phyloP scores from a whole-genome alignment of 768 basidiomycete species.

The Russula lepida region DNA sequence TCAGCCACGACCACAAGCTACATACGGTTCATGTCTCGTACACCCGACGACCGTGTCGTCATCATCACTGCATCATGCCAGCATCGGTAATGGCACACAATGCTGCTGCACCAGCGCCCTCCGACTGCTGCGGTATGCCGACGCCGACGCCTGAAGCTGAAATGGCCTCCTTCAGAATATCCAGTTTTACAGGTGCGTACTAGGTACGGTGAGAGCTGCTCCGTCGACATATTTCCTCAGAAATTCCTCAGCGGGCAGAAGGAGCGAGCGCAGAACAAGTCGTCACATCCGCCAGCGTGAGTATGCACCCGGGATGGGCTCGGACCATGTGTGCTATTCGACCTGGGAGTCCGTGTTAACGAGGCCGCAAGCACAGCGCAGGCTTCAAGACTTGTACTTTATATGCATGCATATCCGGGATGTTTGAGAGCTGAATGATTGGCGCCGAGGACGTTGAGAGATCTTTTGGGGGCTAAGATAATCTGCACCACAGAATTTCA shows the following conservation, averaged over 20 bases:
- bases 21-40: conserved; percentile 57
- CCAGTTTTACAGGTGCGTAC: conserved; percentile 61
- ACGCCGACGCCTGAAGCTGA: conserved; percentile 77
- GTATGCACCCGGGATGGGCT: conserved; percentile 60
- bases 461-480: conserved; percentile 62
- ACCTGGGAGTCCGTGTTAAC: conserved; percentile 36
- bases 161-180: conserved; percentile 65
- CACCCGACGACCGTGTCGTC: conserved; percentile 36
- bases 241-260: conserved; percentile 85
- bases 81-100: conserved; percentile 34
- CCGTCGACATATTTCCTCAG: conserved; percentile 70
- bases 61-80: conserved; percentile 31
- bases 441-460: conserved; percentile 49
- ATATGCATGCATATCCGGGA: conserved; percentile 70
- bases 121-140: conserved; percentile 81
- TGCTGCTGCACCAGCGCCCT: conserved; percentile 76
- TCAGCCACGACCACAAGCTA: conserved; percentile 79
- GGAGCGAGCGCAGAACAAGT: conserved; percentile 79
- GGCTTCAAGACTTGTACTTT: conserved; percentile 75
- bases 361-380: conserved; percentile 48
- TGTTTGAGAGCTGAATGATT: conserved; percentile 67
- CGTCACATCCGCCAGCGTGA: conserved; percentile 78
- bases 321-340: conserved; percentile 52
- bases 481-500: conserved; percentile 34
- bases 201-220: conserved; percentile 82